Conservation (phyloP, 768 basidiomycete genomes). For the Leccinellum rugosiceps region DNA sequence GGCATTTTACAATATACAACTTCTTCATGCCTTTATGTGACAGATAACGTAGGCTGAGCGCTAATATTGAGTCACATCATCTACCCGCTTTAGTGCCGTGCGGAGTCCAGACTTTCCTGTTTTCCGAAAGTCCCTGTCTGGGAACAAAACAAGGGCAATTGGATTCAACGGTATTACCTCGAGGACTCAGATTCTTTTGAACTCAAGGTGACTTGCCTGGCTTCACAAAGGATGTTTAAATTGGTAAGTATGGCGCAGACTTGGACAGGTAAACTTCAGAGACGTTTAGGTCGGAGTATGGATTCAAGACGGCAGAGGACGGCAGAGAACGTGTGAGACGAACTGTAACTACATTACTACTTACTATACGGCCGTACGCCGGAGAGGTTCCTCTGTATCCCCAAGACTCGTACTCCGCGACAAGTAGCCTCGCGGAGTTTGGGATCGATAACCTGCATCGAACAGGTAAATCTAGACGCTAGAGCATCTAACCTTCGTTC, state of each 20-base stretch:
- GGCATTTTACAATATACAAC: not conserved
- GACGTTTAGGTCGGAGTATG: not conserved
- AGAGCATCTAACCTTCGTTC: not conserved
- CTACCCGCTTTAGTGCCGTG: too few species aligned
- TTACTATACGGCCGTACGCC: not conserved
- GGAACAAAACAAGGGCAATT: too few species aligned
- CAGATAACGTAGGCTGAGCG: too few species aligned
- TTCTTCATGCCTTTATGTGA: too few species aligned
- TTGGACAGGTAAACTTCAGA: too few species aligned
- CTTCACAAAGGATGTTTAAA: too few species aligned
- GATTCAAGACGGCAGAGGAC: not conserved
- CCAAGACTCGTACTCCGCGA: conserved; percentile 23
- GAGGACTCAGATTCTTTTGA: not conserved
- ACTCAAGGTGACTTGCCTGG: not conserved
- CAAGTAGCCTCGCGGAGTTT: conserved; percentile 25
- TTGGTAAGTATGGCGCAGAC: too few species aligned
- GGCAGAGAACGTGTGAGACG: not conserved
- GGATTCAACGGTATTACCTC: too few species aligned
- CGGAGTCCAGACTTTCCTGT: too few species aligned
- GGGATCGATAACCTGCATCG: not conserved
- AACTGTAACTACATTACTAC: not conserved
- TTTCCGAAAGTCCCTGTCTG: too few species aligned
- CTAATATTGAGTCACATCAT: too few species aligned
- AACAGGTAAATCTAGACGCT: not conserved
- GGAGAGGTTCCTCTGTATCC: not conserved